Evolutionary conservation across 176 grass and related monocot genomes (phyloP).

Genomic region (Rhynchospora tenuis): DNA sequence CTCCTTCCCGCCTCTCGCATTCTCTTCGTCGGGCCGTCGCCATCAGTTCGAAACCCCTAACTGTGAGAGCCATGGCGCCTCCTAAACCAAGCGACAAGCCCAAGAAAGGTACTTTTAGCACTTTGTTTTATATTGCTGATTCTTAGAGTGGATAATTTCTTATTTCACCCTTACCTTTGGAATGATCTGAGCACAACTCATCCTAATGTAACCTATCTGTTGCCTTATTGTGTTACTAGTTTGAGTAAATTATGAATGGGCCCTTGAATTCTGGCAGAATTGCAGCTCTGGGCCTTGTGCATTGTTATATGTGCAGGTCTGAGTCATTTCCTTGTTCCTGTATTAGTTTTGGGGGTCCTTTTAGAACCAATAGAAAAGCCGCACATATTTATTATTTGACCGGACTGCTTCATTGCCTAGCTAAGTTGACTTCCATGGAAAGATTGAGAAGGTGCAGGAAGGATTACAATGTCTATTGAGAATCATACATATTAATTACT

Average conservation of each 20-base stretch:
- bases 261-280: neutral
- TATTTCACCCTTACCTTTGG: too few species aligned
- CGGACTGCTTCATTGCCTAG: neutral
- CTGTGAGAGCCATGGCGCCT: slow-evolving; percentile 81
- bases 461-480: neutral
- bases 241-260: neutral
- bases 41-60: slow-evolving; percentile 32
- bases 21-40: slow-evolving; percentile 19
- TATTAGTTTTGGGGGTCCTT: neutral
- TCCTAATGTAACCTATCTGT: too few species aligned
- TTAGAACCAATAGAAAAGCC: neutral
- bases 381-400: neutral
- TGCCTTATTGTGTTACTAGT: neutral
- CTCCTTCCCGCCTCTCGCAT: slow-evolving; percentile 26
- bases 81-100: slow-evolving; percentile 71
- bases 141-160: neutral
- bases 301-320: neutral
- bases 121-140: neutral
- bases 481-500: neutral
- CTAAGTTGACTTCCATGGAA: neutral
- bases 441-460: neutral
- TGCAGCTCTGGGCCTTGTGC: neutral
- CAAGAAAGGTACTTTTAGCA: slow-evolving; percentile 63
- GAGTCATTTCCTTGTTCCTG: neutral
- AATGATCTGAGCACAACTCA: too few species aligned